These are phyloP conservation scores for Bocquillonia castaneifolia DNA, from an alignment of 441 rosid genomes.

Conservation along the genomic window DNA sequence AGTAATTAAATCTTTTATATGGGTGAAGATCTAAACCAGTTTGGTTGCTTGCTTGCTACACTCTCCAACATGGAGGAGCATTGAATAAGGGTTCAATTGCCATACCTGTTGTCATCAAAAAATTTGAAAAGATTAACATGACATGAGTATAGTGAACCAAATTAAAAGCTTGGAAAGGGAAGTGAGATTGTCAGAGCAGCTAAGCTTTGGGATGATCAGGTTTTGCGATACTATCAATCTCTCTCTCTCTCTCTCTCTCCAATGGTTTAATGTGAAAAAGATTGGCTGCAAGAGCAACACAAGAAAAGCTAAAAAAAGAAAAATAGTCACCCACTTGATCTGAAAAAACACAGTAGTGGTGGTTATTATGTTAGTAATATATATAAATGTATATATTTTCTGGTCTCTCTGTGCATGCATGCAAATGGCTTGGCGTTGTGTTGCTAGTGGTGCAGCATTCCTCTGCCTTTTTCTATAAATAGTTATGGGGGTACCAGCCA, in stretches of 20 bases:
- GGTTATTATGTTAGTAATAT: background rate
- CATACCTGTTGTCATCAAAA: no score
- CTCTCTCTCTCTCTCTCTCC: no score
- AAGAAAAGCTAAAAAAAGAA: slow-evolving; percentile 22
- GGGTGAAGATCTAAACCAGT: background rate
- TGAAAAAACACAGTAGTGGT: slow-evolving; percentile 9
- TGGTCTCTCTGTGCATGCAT: background rate
- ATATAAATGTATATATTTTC: background rate
- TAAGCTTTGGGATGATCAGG: slow-evolving; percentile 27
- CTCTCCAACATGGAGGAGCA: slow-evolving; percentile 14
- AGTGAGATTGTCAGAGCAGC: slow-evolving; percentile 22
- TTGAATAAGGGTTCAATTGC: no score
- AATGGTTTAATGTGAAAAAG: slow-evolving; percentile 28
- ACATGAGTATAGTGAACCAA: background rate
- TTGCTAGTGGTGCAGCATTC: slow-evolving; percentile 25
- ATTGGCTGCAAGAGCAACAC: no score
- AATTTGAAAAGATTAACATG: slow-evolving; percentile 7
- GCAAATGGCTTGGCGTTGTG: slow-evolving; percentile 24
- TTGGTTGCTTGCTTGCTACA: slow-evolving; percentile 11
- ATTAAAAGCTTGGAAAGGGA: slow-evolving; percentile 4
- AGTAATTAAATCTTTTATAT: background rate
- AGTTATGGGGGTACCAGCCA: slow-evolving; percentile 36
- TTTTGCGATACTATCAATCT: slow-evolving; percentile 18
- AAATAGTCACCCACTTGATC: slow-evolving; percentile 36
- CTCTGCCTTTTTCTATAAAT: slow-evolving; percentile 24